A percentile compares a stretch with the other conserved stretches of the same genome.
Conservation (phyloP, 108 stramenopile species). For the Cylindrotheca closterium region DNA sequence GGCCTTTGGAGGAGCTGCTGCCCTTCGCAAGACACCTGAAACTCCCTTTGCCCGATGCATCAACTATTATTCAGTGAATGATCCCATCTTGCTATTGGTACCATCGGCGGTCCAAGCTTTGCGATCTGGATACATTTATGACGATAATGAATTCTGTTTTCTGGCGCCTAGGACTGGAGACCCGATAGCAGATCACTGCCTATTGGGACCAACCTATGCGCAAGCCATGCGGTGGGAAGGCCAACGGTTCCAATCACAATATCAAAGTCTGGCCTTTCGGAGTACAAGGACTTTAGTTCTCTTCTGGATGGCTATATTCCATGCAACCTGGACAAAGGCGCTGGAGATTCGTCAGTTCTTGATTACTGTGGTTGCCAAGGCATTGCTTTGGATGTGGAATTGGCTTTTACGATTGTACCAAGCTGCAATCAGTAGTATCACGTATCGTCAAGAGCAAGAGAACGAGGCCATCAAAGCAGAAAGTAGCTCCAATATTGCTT, state of each 20-base stretch:
- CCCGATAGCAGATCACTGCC: conserved; percentile 76
- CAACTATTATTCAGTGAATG: conserved; percentile 89
- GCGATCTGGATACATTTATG: conserved; percentile 60
- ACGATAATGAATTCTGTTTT: conserved; percentile 66
- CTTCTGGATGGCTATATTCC: background rate
- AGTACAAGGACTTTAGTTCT: background rate
- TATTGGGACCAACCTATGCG: conserved; percentile 78
- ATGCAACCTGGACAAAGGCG: background rate
- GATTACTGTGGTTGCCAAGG: background rate
- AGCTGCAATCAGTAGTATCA: background rate
- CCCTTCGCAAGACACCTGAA: conserved; percentile 54
- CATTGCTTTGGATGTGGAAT: background rate
- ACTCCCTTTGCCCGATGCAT: conserved; percentile 80
- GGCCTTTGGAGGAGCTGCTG: conserved; percentile 73
- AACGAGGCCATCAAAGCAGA: no score
- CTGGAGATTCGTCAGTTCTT: background rate
- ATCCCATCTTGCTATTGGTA: conserved; percentile 80
- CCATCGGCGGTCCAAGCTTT: conserved; percentile 72
- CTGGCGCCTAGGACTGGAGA: conserved; percentile 64
- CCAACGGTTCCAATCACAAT: conserved; percentile 54
- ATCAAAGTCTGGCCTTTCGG: conserved; percentile 31
- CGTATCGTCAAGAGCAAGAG: background rate
- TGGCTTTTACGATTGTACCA: background rate
- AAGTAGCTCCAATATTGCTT: no score
- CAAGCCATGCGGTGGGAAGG: conserved; percentile 85